Evolutionary conservation across 495 filamentous ascomycete species (phyloP).

Genomic region (Neurospora pannonica): DNA sequence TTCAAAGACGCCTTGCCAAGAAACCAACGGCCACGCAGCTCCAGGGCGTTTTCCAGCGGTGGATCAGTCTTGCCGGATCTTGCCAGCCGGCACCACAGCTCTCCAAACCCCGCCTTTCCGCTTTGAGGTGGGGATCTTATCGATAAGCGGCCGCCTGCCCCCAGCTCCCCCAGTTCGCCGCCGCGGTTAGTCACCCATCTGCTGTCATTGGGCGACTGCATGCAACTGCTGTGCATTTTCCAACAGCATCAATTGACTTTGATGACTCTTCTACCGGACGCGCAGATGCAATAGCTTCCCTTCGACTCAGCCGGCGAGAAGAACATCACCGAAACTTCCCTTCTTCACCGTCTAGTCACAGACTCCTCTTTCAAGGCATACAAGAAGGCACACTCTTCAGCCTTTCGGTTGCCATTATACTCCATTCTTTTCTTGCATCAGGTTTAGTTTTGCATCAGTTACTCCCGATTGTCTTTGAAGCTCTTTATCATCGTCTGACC

Average conservation of each 20-base stretch:
- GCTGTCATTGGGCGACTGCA: neutral
- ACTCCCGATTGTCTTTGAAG: too few species aligned
- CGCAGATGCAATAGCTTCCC: neutral
- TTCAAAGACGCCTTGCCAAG: neutral
- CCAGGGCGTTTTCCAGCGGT: neutral
- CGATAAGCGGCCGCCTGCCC: neutral
- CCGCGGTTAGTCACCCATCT: neutral
- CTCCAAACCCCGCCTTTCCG: neutral
- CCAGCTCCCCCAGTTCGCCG: neutral
- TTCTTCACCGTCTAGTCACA: neutral
- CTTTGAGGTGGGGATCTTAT: neutral
- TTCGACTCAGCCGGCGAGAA: constrained; percentile 26
- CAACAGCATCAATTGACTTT: neutral
- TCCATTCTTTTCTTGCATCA: neutral
- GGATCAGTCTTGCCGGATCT: neutral
- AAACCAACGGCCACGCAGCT: neutral
- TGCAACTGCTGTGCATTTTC: neutral
- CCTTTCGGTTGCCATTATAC: neutral
- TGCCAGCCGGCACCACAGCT: neutral
- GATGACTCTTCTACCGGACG: neutral
- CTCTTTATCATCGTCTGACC: neutral
- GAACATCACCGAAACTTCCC: neutral
- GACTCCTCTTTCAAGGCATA: neutral
- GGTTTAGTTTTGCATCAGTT: neutral
- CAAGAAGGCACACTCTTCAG: neutral